Base-by-base conservation (phyloP, 164 flowering plant species). In the Piper longum region DNA sequence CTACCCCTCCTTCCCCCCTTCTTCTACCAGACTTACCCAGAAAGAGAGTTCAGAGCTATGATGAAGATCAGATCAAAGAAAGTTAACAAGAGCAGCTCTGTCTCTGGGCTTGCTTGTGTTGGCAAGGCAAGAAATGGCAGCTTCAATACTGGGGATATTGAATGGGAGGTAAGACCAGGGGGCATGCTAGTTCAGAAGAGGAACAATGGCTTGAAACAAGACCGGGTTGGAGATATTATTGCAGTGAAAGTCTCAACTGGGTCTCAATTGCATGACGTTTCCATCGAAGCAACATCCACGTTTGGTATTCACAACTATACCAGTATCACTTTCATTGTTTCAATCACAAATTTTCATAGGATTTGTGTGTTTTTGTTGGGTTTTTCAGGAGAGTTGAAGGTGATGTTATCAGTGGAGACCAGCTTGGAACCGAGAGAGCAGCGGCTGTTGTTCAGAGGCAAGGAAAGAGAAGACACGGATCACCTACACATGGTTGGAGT, bases 111-210 rank as follows among this genome's bases (percentile, higher is more conserved):
- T 41, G 62, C 7, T 36, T 67, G 67, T 12, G 71, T 42, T 40
- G 67, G 54, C n/a, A 64, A 61, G 26, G 70, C 68, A 17, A 60
- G 65, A 65, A 36, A 39, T 59, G 62, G 7, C 7, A 42, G 5
- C 17, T 41, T 16, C 18, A 67, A 40, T 9, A 62, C 36, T 44
- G 69, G 69, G 7, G 89, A 85, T 45, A 82, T 86, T 59, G 77
- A 86, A 64, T 90, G 97, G 97, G 97, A 90, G 41, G 67, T 87
- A 11, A 64, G 95, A 68, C 97, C 97, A 0, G 95, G 97, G 36
- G 95, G 97, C 1, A 87, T 90, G 95, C 86, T 90, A 64, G 97
- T 90, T 64, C 97, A 90, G 62, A 90, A 81, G 77, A 82, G 97
- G 73, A 87, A 81, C 56, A 59, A 60, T 56, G 79, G 71, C 14